Base-by-base conservation (phyloP, 495 filamentous ascomycete species). In the Pyrenopolyporus hunteri region DNA sequence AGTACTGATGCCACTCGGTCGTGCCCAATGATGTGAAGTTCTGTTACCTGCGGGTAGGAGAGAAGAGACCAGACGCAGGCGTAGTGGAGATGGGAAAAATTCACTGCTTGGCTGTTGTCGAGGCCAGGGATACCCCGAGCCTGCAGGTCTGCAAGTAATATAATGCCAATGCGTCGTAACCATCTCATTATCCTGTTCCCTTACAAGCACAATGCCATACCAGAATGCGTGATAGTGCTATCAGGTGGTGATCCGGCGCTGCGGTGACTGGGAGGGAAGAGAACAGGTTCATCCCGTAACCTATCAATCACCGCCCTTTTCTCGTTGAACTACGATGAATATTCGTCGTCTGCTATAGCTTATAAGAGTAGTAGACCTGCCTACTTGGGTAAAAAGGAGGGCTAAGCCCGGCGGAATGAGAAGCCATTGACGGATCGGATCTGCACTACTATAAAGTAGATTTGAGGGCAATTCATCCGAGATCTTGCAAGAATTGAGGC, bases 11-110 rank as follows among this genome's bases (percentile, higher is more conserved):
- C 63, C 63, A 59, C 52, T 69, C 57, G 35, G 40, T 71, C 54
- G 31, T 71, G 69, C 69, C 69, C 69, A 71, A 69, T 71, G 57
- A 67, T 67, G 47, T 56, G 54, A 57, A 59, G 44, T 25, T 53
- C 58, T 49, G 63, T 45, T 22, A 53, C 22, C 66, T 65, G 57
- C 66, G 56, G 46, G 59, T 29, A 56, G 55, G 47, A 68, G 45
- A 65, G 62, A 60, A 57, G 48, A 36, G 50, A 59, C 57, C 40
- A 56, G 63, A 59, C 45, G 63, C 56, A 63, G 57, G 32, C 25
- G 63, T 62, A 57, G 69, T 71, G 69, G 66, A 64, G 66, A 59
- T 64, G 55, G 45, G 59, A 63, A 63, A 62, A 67, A 56, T 57
- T 47, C 55, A 50, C 60, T 62, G 66, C 63, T 64, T 68, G 66